phyloP scores from a whole-genome alignment of 2,329 filamentous ascomycete genomes.

The Eutypa lata region DNA sequence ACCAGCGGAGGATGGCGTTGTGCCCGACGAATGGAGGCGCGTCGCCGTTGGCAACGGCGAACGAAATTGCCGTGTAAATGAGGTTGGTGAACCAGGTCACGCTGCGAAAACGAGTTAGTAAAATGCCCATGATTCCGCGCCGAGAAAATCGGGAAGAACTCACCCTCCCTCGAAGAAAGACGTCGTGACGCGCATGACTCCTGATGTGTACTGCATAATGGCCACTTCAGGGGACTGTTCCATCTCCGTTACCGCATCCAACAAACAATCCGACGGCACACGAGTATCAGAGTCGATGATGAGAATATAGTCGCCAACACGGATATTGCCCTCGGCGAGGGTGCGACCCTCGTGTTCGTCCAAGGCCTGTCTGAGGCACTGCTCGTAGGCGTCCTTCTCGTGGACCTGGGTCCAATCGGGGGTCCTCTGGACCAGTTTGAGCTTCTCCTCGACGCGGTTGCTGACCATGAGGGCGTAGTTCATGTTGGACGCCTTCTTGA shows the following conservation, averaged over 20 bases:
- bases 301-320: constrained; percentile 79
- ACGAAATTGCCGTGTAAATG: constrained; percentile 74
- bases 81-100: constrained; percentile 72
- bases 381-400: constrained; percentile 64
- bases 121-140: neutral
- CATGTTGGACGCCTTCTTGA: constrained; percentile 72
- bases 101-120: constrained; percentile 35
- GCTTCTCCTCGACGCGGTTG: constrained; percentile 67
- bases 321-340: constrained; percentile 83
- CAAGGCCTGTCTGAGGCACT: constrained; percentile 62
- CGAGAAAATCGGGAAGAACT: constrained; percentile 10
- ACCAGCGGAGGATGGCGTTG: constrained; percentile 74
- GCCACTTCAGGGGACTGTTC: constrained; percentile 75
- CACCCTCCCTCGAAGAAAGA: constrained; percentile 63
- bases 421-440: constrained; percentile 53
- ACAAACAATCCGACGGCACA: constrained; percentile 71
- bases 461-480: constrained; percentile 68
- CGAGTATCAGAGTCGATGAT: constrained; percentile 78
- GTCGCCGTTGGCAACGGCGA: constrained; percentile 73
- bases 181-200: constrained; percentile 75
- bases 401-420: constrained; percentile 65
- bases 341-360: constrained; percentile 63
- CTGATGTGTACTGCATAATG: constrained; percentile 74
- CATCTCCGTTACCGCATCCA: constrained; percentile 80
- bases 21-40: constrained; percentile 80